Evolutionary conservation across 306 rosid genomes (phyloP).

Genomic region (Cicer pinnatifidum): DNA sequence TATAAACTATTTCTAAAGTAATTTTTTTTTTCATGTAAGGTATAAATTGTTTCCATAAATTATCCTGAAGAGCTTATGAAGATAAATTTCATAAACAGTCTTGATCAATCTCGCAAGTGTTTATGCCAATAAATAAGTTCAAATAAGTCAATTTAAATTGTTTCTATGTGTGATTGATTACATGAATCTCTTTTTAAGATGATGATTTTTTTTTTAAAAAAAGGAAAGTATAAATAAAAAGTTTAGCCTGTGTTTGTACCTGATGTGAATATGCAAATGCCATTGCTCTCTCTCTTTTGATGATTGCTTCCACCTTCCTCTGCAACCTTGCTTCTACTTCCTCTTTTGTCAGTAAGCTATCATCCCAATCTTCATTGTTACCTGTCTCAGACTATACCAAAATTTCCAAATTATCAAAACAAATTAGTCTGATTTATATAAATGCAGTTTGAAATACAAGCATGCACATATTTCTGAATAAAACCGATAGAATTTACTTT

Average conservation of each 20-base stretch:
- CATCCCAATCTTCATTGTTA: slow-evolving; percentile 84
- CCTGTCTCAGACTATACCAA: slow-evolving; percentile 78
- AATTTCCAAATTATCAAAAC: slow-evolving; percentile 39
- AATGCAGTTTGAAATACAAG: slow-evolving; percentile 29
- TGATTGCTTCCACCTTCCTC: slow-evolving; percentile 82
- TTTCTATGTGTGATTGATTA: no score
- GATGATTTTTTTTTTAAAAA: not conserved
- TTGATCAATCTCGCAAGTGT: no score
- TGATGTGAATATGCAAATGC: slow-evolving; percentile 95
- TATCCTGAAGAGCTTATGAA: no score
- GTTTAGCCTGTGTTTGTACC: slow-evolving; percentile 52
- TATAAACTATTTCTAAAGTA: no score
- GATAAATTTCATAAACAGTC: no score
- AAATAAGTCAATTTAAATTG: no score
- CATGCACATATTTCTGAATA: slow-evolving; percentile 35
- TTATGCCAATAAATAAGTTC: no score
- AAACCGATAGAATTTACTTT: slow-evolving; percentile 8
- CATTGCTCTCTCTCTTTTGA: slow-evolving; percentile 95
- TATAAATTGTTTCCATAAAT: no score
- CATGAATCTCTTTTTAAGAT: not conserved
- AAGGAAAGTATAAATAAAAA: slow-evolving; percentile 1
- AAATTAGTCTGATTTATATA: slow-evolving; percentile 27
- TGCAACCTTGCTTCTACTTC: slow-evolving; percentile 86
- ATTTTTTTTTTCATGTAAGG: no score
- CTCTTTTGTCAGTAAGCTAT: slow-evolving; percentile 87